Evolutionary conservation across 257 asterid species (phyloP).

Genomic region (Capsicum rhomboideum): DNA sequence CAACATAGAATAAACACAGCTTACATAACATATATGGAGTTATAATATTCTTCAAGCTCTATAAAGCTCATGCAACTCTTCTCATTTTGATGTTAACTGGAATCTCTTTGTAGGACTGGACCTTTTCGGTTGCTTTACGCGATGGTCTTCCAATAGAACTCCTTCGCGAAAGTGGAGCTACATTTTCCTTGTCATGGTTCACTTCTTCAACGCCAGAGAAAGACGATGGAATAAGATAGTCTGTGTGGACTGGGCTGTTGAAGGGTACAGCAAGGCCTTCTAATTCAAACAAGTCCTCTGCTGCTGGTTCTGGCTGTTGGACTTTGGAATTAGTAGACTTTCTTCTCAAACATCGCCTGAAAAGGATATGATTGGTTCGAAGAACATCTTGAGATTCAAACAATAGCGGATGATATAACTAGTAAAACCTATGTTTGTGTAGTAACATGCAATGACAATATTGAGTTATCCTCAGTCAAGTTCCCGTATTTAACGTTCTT

Average conservation of each 20-base stretch:
- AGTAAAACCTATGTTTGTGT: no score
- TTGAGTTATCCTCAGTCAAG: neutral
- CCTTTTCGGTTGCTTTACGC: conserved; percentile 67
- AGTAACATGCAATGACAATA: neutral
- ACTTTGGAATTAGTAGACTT: conserved; percentile 34
- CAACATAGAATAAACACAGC: neutral
- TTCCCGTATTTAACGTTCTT: neutral
- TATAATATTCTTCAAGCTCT: neutral
- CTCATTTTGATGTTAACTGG: conserved; percentile 79
- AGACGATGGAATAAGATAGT: conserved; percentile 7
- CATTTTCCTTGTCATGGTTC: conserved; percentile 11
- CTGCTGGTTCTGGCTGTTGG: conserved; percentile 27
- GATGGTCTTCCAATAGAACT: conserved; percentile 48
- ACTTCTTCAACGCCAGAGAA: neutral
- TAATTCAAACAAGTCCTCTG: conserved; percentile 43
- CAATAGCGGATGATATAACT: neutral
- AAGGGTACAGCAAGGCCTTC: conserved; percentile 26
- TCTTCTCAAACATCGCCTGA: conserved; percentile 66
- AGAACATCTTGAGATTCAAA: neutral
- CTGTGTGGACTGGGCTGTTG: conserved; percentile 10
- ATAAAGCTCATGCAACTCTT: conserved; percentile 26
- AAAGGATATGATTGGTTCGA: neutral
- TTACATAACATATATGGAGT: neutral
- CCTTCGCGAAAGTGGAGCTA: conserved; percentile 31
- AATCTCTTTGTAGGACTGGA: conserved; percentile 66